Evolutionary conservation across 2,329 filamentous ascomycete genomes (phyloP).

Genomic region (Talaromyces albobiverticillius): DNA sequence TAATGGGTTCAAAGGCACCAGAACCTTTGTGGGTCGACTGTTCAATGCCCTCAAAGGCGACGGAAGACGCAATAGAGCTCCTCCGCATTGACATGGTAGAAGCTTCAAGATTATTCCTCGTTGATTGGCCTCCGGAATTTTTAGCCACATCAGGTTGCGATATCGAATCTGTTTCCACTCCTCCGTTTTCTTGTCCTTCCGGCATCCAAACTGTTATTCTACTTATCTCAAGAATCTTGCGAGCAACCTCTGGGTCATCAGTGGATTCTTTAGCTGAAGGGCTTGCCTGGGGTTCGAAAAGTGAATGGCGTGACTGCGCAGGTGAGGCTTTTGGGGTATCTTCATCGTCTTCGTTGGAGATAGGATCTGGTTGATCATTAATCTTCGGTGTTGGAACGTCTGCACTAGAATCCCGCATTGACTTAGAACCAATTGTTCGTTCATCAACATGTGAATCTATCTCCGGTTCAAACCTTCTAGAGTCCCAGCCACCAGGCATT

Average conservation of each 20-base stretch:
- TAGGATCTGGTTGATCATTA: slow-evolving; percentile 17
- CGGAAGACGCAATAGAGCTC: slow-evolving; percentile 18
- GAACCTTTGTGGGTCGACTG: slow-evolving; percentile 1
- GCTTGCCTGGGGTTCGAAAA: slow-evolving; percentile 11
- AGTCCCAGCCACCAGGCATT: slow-evolving; percentile 45
- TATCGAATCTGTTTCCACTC: neutral
- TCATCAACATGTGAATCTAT: slow-evolving; percentile 10
- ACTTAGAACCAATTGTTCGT: neutral
- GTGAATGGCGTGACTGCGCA: neutral
- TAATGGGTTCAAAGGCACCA: slow-evolving; percentile 5
- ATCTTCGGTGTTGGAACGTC: slow-evolving; percentile 30
- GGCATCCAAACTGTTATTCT: slow-evolving; percentile 36
- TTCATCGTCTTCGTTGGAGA: neutral
- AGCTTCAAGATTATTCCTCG: slow-evolving; percentile 21
- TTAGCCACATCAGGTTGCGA: neutral
- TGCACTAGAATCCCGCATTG: slow-evolving; percentile 17
- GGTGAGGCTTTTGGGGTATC: neutral
- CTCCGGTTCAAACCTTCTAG: slow-evolving; percentile 21
- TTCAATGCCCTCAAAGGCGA: slow-evolving; percentile 15
- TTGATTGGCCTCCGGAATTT: slow-evolving; percentile 16
- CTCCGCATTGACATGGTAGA: slow-evolving; percentile 23
- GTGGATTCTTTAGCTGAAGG: slow-evolving; percentile 19
- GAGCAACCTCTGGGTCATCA: slow-evolving; percentile 28
- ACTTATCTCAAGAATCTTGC: slow-evolving; percentile 34
- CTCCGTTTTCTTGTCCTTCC: neutral